Evolutionary conservation across 2,329 filamentous ascomycete species (phyloP).

Genomic region (Grosmannia clavigera): DNA sequence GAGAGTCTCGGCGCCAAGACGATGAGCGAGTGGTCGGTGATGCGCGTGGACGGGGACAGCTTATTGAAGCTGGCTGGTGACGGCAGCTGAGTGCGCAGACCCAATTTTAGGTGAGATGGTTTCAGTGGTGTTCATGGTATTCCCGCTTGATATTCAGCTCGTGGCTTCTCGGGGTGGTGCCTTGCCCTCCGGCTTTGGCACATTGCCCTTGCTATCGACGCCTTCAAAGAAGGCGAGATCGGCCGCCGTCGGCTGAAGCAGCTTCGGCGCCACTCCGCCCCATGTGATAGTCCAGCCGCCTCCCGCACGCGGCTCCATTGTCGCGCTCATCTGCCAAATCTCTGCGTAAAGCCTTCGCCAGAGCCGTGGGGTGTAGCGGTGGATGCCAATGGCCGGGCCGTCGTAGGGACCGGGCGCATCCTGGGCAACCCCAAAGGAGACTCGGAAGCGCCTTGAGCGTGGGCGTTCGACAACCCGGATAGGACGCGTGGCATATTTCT

Average conservation of each 20-base stretch:
- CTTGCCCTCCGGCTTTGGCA: background rate
- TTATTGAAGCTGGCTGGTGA: slow-evolving; percentile 43
- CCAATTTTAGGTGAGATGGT: background rate
- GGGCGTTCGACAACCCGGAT: slow-evolving; percentile 25
- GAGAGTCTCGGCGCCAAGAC: slow-evolving; percentile 52
- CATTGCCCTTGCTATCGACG: slow-evolving; percentile 20
- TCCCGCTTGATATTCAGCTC: background rate
- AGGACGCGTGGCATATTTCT: slow-evolving; percentile 25
- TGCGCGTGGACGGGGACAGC: slow-evolving; percentile 59
- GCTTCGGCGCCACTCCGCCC: slow-evolving; percentile 24
- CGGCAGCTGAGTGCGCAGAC: background rate
- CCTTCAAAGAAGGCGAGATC: slow-evolving; percentile 37
- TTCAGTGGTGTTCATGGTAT: background rate
- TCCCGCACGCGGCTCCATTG: slow-evolving; percentile 20
- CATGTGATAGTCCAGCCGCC: slow-evolving; percentile 28
- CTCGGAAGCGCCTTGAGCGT: slow-evolving; percentile 21
- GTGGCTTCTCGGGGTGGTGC: no score
- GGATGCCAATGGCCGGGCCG: slow-evolving; percentile 20
- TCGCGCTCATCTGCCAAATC: slow-evolving; percentile 32
- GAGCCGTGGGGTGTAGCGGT: slow-evolving; percentile 25
- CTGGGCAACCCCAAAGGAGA: slow-evolving; percentile 22
- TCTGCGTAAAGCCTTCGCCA: slow-evolving; percentile 35
- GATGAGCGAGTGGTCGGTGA: slow-evolving; percentile 61
- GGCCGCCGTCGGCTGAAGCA: slow-evolving; percentile 19
- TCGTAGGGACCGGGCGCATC: slow-evolving; percentile 18